These are phyloP conservation scores for Colletotrichum sp. DNA, from an alignment of 2,329 filamentous ascomycete species.

Conservation along the genomic window DNA sequence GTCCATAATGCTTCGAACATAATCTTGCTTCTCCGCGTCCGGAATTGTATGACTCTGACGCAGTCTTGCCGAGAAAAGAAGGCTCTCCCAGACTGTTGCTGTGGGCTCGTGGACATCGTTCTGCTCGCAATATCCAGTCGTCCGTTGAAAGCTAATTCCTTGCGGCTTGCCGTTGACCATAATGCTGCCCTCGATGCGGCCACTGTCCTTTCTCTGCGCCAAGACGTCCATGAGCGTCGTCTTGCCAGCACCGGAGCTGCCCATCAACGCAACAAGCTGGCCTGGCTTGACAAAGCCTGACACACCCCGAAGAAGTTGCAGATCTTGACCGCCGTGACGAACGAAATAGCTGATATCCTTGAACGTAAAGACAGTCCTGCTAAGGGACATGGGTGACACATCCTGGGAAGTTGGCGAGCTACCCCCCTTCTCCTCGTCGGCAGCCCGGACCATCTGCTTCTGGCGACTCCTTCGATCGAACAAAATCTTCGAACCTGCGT, in stretches of 20 bases:
- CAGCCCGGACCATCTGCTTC: background rate
- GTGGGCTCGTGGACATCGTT: slow-evolving; percentile 52
- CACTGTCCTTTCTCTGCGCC: slow-evolving; percentile 59
- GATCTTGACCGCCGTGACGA: slow-evolving; percentile 46
- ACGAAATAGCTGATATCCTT: slow-evolving; percentile 10
- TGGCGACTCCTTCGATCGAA: slow-evolving; percentile 36
- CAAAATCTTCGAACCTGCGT: background rate
- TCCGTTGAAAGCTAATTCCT: background rate
- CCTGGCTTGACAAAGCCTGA: slow-evolving; percentile 75
- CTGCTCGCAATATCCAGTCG: slow-evolving; percentile 25
- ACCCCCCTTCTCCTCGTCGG: background rate
- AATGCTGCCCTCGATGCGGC: slow-evolving; percentile 23
- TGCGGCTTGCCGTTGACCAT: slow-evolving; percentile 8
- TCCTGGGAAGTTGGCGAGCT: background rate
- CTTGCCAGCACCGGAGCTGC: slow-evolving; percentile 35
- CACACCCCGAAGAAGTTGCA: slow-evolving; percentile 64
- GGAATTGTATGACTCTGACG: slow-evolving; percentile 62
- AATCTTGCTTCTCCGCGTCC: slow-evolving; percentile 65
- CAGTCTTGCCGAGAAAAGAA: slow-evolving; percentile 70
- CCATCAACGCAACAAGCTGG: slow-evolving; percentile 68
- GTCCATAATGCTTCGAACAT: slow-evolving; percentile 70
- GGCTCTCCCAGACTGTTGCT: slow-evolving; percentile 69
- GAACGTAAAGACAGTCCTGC: slow-evolving; percentile 7
- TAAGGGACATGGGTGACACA: background rate
- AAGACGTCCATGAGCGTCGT: slow-evolving; percentile 65